Percentiles rank a stretch among this genome's conserved stretches.
Conservation (phyloP, 179 eudicot species). For the Beta lomatogona region DNA sequence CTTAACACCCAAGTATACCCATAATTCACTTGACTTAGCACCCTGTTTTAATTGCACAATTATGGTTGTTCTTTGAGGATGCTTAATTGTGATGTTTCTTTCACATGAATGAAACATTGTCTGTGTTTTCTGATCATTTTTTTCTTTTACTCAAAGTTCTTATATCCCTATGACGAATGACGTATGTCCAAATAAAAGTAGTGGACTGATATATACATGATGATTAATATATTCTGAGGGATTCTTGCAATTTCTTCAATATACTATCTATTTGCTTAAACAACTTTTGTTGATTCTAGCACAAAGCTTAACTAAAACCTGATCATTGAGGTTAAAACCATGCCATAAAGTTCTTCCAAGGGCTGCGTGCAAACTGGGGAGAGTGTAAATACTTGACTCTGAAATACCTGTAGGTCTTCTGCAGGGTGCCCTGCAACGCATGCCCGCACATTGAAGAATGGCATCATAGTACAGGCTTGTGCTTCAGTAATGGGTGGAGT, state of each 20-base stretch:
- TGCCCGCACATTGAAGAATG: conserved; percentile 35
- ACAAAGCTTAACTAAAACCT: too few species aligned
- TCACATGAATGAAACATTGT: too few species aligned
- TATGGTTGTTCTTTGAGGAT: too few species aligned
- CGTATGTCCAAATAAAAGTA: conserved; percentile 27
- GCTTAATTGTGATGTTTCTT: too few species aligned
- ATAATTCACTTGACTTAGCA: too few species aligned
- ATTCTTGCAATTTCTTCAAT: not conserved
- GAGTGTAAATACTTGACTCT: conserved; percentile 36
- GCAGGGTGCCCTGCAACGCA: conserved; percentile 40
- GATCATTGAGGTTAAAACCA: not conserved
- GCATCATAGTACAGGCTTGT: conserved; percentile 49
- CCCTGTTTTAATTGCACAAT: too few species aligned
- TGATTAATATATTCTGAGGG: conserved; percentile 33
- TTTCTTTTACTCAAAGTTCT: not conserved
- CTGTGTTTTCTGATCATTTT: not conserved
- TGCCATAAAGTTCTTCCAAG: not conserved
- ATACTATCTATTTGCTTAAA: not conserved
- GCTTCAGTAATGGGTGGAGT: conserved; percentile 27
- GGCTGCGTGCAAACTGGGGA: conserved; percentile 33
- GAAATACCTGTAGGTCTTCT: conserved; percentile 49
- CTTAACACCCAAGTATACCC: too few species aligned
- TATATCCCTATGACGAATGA: conserved; percentile 26
- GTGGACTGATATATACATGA: conserved; percentile 36
- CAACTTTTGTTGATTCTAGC: not conserved